These are phyloP conservation scores for Malus sieversii DNA, from an alignment of 306 rosid genomes.

Conservation along the genomic window DNA sequence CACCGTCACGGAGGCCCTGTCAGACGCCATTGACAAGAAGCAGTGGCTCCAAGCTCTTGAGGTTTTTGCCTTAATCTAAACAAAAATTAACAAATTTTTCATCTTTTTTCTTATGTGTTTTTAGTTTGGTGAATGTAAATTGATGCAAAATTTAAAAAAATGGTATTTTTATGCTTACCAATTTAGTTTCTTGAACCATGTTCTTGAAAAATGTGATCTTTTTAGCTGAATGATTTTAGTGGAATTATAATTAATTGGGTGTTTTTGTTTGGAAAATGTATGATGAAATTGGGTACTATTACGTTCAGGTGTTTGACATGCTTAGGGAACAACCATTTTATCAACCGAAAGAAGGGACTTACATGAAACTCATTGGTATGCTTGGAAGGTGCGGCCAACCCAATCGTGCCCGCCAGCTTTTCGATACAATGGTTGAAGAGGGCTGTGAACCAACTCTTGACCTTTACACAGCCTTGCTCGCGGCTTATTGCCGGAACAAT, in stretches of 20 bases:
- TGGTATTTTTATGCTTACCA: neutral
- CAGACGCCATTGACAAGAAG: conserved; percentile 56
- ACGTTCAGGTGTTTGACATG: conserved; percentile 75
- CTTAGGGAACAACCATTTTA: conserved; percentile 83
- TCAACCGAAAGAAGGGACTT: conserved; percentile 91
- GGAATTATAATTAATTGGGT: neutral
- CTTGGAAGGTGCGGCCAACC: conserved; percentile 87
- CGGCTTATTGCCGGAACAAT: conserved; percentile 75
- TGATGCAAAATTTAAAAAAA: neutral
- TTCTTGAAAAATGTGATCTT: neutral
- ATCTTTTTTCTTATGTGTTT: neutral
- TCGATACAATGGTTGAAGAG: conserved; percentile 70
- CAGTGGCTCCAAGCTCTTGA: conserved; percentile 95
- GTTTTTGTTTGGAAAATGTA: neutral
- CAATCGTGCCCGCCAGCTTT: conserved; percentile 56
- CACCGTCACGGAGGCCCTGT: conserved; percentile 85
- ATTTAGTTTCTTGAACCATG: neutral
- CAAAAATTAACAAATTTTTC: neutral
- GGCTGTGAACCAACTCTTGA: conserved; percentile 65
- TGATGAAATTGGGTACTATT: conserved; percentile 3
- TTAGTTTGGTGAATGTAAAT: neutral
- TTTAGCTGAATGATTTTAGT: neutral
- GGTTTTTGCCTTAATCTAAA: conserved; percentile 28
- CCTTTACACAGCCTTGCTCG: conserved; percentile 78
- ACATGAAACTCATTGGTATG: conserved; percentile 78